Base-by-base conservation (phyloP, 2,329 filamentous ascomycete genomes). In the Macrophomina phaseolina region DNA sequence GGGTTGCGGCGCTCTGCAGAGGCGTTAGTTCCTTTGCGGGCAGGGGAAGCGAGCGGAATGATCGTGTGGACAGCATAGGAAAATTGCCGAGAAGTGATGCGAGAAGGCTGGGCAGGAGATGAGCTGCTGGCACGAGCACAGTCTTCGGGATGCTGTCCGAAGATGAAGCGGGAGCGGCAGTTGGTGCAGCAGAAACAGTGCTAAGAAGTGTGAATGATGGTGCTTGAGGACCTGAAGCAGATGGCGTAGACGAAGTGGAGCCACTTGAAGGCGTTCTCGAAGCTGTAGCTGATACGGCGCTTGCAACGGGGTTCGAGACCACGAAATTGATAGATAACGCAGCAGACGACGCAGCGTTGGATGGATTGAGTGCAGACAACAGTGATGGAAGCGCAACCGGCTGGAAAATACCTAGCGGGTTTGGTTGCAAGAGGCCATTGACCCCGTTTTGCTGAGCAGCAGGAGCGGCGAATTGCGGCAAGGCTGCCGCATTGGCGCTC, bases 211-310 rank as follows among this genome's bases (percentile, higher is more conserved):
- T 23, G 38, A 3, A n/a, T 58, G 53, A 11, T 42, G 53, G 53
- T 58, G 53, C 36, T 58, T 9, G 36, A 58, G 34, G 53, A 58
- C 52, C 52, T 55, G 52, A 55, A 18, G 52, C 32, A 18, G 30
- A 23, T 7, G 34, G 34, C 32, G 52, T 30, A 55, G 18, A 9
- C 32, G n/a, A 6, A 3, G 16, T 34, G 23, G 34, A 28, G 32
- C 9, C 32, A 9, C 5, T 58, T 40, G 36, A 45, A 42, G 38
- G 18, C 23, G 34, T 18, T 42, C 34, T 42, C 11, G 52, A 23
- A 32, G 23, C 14, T 8, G 55, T 7, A 32, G 40, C 6, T 30
- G 38, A 45, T 14, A 60, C 28, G 11, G 23, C 38, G 7, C 23
- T 46, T 12, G 28, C 5, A 14, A 32, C 36, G 38, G 40, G 28